phyloP scores from a whole-genome alignment of 1,284 basidiomycete genomes.

The Neotropicomus parvogracilis region DNA sequence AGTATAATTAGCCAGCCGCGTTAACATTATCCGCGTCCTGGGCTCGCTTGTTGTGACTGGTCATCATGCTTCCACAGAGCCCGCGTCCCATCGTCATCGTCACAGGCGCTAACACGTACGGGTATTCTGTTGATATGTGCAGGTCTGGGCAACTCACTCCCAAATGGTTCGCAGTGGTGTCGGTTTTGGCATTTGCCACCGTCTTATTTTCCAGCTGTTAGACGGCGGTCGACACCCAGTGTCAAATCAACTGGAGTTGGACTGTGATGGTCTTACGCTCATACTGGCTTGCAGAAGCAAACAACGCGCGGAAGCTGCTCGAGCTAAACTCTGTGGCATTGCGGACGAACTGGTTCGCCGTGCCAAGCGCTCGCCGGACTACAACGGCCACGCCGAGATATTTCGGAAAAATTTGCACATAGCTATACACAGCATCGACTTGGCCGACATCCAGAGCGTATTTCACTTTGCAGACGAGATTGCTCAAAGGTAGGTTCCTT shows the following conservation, averaged over 20 bases:
- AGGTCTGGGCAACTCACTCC: slow-evolving; percentile 37
- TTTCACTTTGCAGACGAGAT: slow-evolving; percentile 63
- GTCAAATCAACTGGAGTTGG: slow-evolving; percentile 14
- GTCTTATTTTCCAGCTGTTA: slow-evolving; percentile 71
- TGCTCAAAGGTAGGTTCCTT: slow-evolving; percentile 46
- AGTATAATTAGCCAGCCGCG: no score
- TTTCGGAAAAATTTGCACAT: slow-evolving; percentile 65
- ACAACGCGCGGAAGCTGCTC: slow-evolving; percentile 62
- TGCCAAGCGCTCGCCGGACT: slow-evolving; percentile 34
- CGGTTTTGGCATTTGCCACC: slow-evolving; percentile 81
- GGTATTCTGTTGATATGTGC: background rate
- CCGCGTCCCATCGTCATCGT: slow-evolving; percentile 56
- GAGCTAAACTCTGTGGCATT: slow-evolving; percentile 47
- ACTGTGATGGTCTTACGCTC: slow-evolving; percentile 62
- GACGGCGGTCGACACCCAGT: slow-evolving; percentile 38
- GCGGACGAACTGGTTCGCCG: slow-evolving; percentile 52
- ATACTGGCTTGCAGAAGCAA: slow-evolving; percentile 80
- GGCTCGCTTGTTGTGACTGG: no score
- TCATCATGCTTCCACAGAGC: slow-evolving; percentile 36
- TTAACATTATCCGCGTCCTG: no score
- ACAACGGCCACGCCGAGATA: slow-evolving; percentile 48
- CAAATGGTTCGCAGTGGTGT: slow-evolving; percentile 59
- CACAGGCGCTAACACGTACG: slow-evolving; percentile 68
- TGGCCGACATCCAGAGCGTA: slow-evolving; percentile 60
- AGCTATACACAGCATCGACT: slow-evolving; percentile 62